Percentiles rank a stretch among this genome's conserved stretches.
phyloP scores from a whole-genome alignment of 371 early-diverging fungal genomes.

The Zychaea mexicana region DNA sequence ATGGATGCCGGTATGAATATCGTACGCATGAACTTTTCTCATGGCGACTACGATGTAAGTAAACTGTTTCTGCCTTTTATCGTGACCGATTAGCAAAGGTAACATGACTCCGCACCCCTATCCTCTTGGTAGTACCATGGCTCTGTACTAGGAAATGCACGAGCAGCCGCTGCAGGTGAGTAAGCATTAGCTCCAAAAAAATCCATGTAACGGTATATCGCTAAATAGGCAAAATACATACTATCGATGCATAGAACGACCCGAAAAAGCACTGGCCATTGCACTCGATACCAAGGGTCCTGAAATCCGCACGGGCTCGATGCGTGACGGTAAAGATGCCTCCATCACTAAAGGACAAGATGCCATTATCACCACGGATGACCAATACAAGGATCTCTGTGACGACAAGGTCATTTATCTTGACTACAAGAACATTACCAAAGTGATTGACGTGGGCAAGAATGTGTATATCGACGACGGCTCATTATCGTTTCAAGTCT shows the following conservation, averaged over 20 bases:
- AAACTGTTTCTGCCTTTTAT: neutral
- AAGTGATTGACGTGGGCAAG: slow-evolving; percentile 75
- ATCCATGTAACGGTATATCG: no score
- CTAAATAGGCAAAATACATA: neutral
- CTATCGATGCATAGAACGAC: slow-evolving; percentile 13
- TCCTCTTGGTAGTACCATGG: slow-evolving; percentile 67
- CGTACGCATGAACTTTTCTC: slow-evolving; percentile 94
- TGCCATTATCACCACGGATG: slow-evolving; percentile 81
- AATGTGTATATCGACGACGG: slow-evolving; percentile 86
- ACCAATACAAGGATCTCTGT: slow-evolving; percentile 61
- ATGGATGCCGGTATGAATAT: slow-evolving; percentile 94
- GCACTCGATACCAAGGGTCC: slow-evolving; percentile 90
- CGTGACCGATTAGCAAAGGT: neutral
- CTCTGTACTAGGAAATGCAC: slow-evolving; percentile 76
- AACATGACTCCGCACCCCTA: neutral
- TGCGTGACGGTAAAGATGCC: slow-evolving; percentile 51
- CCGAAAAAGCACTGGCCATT: slow-evolving; percentile 63
- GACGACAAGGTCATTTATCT: slow-evolving; percentile 76
- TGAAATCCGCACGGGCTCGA: slow-evolving; percentile 82
- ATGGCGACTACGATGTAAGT: slow-evolving; percentile 77
- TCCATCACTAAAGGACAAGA: slow-evolving; percentile 67
- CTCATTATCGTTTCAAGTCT: slow-evolving; percentile 78
- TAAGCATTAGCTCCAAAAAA: neutral
- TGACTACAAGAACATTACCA: slow-evolving; percentile 85
- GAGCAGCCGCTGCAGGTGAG: slow-evolving; percentile 58